These are phyloP conservation scores for Balakata baccata DNA, from an alignment of 345 rosid species.

Conservation along the genomic window DNA sequence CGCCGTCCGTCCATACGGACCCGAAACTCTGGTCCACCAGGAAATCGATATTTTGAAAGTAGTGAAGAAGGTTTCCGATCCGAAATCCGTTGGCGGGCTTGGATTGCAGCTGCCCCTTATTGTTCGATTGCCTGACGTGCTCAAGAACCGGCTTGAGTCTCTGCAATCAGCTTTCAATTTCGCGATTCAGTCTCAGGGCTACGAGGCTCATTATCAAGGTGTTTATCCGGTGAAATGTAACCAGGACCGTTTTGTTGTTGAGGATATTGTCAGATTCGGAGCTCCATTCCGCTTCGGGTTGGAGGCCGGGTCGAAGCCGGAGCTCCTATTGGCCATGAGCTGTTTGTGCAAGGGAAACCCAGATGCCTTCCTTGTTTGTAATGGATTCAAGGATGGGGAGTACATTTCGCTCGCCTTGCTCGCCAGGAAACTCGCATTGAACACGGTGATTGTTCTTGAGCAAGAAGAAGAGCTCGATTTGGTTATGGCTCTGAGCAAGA, in stretches of 20 bases:
- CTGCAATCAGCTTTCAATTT: constrained; percentile 71
- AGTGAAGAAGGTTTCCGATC: constrained; percentile 75
- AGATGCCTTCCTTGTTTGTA: constrained; percentile 71
- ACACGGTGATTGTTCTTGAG: constrained; percentile 83
- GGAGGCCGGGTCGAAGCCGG: constrained; percentile 95
- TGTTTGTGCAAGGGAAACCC: constrained; percentile 72
- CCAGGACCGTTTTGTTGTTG: constrained; percentile 84
- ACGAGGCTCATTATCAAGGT: constrained; percentile 75
- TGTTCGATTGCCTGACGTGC: constrained; percentile 75
- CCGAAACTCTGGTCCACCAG: constrained; percentile 60
- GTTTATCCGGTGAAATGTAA: constrained; percentile 95
- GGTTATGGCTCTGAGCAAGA: constrained; percentile 60
- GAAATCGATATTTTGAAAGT: constrained; percentile 76
- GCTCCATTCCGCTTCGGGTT: constrained; percentile 72
- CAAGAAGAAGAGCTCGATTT: constrained; percentile 86
- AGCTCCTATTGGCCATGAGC: constrained; percentile 85
- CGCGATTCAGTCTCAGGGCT: constrained; percentile 60
- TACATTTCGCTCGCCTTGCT: constrained; percentile 70
- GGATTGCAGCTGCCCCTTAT: constrained; percentile 82
- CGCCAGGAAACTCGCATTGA: constrained; percentile 65
- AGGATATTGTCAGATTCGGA: constrained; percentile 79
- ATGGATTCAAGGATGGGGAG: constrained; percentile 85
- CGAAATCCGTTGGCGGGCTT: constrained; percentile 66
- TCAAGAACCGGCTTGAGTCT: constrained; percentile 75
- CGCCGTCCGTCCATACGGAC: constrained; percentile 61